Evolutionary conservation across 2,329 filamentous ascomycete species (phyloP), one percentile per base, ranked within the genome.

Genomic region (Microascus cirrosus): DNA sequence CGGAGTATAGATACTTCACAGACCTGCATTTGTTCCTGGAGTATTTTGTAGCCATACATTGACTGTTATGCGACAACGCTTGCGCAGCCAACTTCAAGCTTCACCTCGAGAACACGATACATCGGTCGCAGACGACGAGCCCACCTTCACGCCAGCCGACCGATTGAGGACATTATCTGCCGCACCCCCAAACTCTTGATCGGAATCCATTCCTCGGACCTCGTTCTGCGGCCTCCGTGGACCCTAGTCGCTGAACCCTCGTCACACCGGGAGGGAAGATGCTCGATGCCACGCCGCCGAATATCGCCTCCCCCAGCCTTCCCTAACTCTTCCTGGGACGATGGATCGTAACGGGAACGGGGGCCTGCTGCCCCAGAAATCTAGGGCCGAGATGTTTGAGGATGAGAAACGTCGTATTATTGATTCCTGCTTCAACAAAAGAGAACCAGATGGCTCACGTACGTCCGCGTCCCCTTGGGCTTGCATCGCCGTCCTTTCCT

Each of bases 381-480:
- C 36, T 20, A 54, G 56, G 56, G 93, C 93, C 58, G 90, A 96
- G 75, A 83, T 84, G 66, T 99, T 97, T 71, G 94, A 99, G 72
- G 91, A 97, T 68, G 94, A 99, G 79, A 96, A 96, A 79, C 82
- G 84, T 70, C 85, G 94, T 69, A 96, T 99, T 66, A 87, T 95
- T 63, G 89, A 95, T 62, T 96, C 89, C 73, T 96, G 92, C 75
- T 99, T 97, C 76, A 82, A 78, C 71, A 96, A 95, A 76, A 86
- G 86, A 67, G 94, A 97, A 69, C 80, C 83, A 50, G 89, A 95
- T 73, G 92, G 92, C 63, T 87, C 90, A 60, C 79, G 90, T 95
- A 81, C 69, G 87, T 81, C 36, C 25, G 48, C 25, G 24, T 60
- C 48, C 39, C 28, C 54, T 51, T 15, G 7, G 39, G 39, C 39